Conservation (phyloP, 2,329 filamentous ascomycete species). For the Colletotrichum sp. region DNA sequence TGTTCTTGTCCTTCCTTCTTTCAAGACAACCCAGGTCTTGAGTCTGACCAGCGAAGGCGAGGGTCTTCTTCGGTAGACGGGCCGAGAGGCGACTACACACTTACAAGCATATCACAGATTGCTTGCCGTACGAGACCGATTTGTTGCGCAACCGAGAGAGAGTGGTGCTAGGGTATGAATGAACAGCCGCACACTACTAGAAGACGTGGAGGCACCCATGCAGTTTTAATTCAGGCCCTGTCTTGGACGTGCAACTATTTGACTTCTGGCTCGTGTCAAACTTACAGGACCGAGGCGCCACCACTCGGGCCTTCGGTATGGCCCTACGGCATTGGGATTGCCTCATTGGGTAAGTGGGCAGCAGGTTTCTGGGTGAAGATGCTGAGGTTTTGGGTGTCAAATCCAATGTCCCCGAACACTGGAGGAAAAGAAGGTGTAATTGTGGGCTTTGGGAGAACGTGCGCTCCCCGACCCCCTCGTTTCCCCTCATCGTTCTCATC, state of each 20-base stretch:
- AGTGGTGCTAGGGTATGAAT: background rate
- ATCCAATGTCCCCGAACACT: background rate
- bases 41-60: background rate
- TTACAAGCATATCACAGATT: background rate
- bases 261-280: slow-evolving; percentile 15
- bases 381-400: background rate
- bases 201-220: slow-evolving; percentile 1
- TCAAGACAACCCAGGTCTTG: background rate
- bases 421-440: background rate
- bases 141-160: background rate
- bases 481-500: background rate
- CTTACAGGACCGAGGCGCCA: background rate
- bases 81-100: background rate
- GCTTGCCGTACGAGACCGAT: background rate
- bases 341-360: background rate
- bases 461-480: background rate
- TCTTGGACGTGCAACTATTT: background rate
- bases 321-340: background rate
- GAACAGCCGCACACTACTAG: rapidly evolving
- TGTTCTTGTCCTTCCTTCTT: background rate
- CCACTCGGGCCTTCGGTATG: slow-evolving; percentile 2
- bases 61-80: background rate
- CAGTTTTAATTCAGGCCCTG: slow-evolving; percentile 10
- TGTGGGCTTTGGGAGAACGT: background rate
- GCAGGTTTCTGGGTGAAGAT: background rate